These are phyloP conservation scores for Capsicum rhomboideum DNA, from an alignment of 257 asterid species.

Conservation along the genomic window DNA sequence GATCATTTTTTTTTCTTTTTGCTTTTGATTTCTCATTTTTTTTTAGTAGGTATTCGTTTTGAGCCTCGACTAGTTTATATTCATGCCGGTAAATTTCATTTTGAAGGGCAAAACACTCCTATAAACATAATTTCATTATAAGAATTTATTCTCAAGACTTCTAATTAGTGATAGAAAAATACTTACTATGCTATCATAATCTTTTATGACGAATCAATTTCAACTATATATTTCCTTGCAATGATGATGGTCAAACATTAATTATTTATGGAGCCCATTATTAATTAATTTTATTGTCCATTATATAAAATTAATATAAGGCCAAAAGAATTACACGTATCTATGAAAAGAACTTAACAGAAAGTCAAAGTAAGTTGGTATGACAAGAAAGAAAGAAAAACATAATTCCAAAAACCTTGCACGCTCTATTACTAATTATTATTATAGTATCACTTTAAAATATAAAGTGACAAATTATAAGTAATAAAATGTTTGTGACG, in stretches of 20 bases:
- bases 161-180: not conserved
- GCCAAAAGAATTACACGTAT: not conserved
- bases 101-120: not conserved
- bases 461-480: too few species aligned
- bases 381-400: not conserved
- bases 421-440: not conserved
- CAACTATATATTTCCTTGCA: not conserved
- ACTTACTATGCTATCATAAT: not conserved
- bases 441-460: not conserved
- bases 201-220: not conserved
- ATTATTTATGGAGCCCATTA: not conserved
- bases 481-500: not conserved
- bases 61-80: not conserved
- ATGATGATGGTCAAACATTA: not conserved
- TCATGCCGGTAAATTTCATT: not conserved
- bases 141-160: rapidly evolving
- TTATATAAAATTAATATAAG: not conserved
- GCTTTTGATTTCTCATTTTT: not conserved
- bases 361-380: not conserved
- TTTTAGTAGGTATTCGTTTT: not conserved
- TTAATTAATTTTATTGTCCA: not conserved
- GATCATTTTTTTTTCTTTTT: not conserved
- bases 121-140: not conserved
- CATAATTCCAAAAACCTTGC: not conserved
- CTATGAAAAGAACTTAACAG: not conserved